Percentiles rank a stretch among this genome's conserved stretches.
Evolutionary conservation across 192 early-diverging fungal genomes (phyloP).

Genomic region (Coemansia reversa): DNA sequence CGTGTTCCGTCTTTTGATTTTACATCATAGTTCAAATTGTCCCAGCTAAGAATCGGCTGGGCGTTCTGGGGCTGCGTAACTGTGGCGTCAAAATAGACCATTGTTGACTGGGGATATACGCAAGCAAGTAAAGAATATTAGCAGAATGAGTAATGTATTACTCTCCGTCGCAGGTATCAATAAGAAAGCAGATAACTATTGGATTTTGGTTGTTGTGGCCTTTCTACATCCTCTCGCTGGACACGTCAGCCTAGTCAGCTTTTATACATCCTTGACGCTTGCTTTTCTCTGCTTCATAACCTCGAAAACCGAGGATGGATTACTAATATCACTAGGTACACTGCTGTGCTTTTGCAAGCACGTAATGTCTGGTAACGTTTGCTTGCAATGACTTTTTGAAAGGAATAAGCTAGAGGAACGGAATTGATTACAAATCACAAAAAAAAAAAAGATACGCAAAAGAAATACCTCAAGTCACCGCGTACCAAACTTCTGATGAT

Average conservation of each 20-base stretch:
- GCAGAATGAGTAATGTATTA: background rate
- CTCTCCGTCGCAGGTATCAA: background rate
- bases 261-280: background rate
- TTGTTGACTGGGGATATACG: background rate
- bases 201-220: background rate
- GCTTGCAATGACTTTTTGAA: background rate
- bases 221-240: background rate
- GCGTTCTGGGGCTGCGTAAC: background rate
- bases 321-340: background rate
- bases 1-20: constrained; percentile 28
- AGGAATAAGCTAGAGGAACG: too few species aligned
- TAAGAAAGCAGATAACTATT: background rate
- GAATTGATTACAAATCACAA: too few species aligned
- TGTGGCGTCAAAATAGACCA: background rate
- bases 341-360: background rate
- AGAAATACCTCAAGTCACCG: too few species aligned
- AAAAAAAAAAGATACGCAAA: too few species aligned
- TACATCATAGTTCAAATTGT: constrained; percentile 40
- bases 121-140: background rate
- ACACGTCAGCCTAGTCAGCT: background rate
- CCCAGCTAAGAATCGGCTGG: constrained; percentile 32
- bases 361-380: background rate
- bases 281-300: background rate
- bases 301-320: background rate
- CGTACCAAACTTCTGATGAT: too few species aligned